Percentiles rank a stretch among this genome's conserved stretches.
Evolutionary conservation across 257 asterid genomes (phyloP).

Genomic region (Jacaranda mimosifolia): DNA sequence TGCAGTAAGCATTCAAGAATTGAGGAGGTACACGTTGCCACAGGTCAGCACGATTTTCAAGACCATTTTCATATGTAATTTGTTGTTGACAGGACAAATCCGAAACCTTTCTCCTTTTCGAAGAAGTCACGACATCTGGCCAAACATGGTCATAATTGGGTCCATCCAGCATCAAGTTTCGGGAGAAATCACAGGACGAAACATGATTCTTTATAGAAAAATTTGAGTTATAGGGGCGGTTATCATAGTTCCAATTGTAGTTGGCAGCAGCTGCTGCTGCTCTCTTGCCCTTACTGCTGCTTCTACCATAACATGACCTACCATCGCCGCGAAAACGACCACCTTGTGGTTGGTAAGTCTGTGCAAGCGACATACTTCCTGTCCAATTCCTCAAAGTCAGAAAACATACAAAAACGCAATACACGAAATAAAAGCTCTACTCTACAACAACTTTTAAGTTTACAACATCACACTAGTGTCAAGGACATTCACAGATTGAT

Average conservation of each 20-base stretch:
- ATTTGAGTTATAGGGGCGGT: conserved; percentile 38
- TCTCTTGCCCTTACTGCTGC: conserved; percentile 41
- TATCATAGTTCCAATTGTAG: conserved; percentile 43
- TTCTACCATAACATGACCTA: conserved; percentile 57
- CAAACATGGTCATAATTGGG: conserved; percentile 43
- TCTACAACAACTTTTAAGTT: neutral
- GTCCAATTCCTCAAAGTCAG: conserved; percentile 38
- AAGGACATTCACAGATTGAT: neutral
- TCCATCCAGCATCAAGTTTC: conserved; percentile 47
- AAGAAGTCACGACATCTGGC: conserved; percentile 59
- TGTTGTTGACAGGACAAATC: conserved; percentile 58
- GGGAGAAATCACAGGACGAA: conserved; percentile 38
- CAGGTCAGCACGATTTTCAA: conserved; percentile 36
- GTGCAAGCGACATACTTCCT: conserved; percentile 75
- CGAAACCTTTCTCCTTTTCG: conserved; percentile 78
- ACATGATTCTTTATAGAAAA: conserved; percentile 41
- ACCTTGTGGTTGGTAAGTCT: conserved; percentile 55
- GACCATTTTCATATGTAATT: conserved; percentile 27
- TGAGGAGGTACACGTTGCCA: conserved; percentile 46
- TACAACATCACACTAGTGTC: neutral
- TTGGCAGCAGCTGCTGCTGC: conserved; percentile 41
- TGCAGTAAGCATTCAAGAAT: conserved; percentile 38
- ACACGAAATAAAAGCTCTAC: neutral
- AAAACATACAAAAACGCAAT: conserved; percentile 15
- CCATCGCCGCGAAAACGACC: conserved; percentile 56